phyloP scores from a whole-genome alignment of 495 filamentous ascomycete species.

The Usnea hakonensis region DNA sequence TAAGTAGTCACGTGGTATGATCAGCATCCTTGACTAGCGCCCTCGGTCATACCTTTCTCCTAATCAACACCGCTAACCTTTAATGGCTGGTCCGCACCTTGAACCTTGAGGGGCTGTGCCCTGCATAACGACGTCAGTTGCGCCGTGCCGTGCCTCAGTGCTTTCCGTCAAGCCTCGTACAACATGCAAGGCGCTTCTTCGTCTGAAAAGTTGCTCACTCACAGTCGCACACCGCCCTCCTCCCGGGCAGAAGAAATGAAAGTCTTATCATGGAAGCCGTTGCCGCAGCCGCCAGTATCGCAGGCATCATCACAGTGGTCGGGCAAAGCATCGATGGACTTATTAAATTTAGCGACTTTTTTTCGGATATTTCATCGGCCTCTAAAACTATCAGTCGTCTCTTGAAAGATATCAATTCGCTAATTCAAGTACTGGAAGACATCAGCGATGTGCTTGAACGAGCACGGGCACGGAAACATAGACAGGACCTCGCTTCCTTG shows the following conservation, averaged over 20 bases:
- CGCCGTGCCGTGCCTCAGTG: background rate
- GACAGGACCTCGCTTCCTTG: constrained; percentile 8
- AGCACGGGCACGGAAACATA: background rate
- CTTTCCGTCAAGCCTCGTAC: background rate
- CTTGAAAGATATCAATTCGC: background rate
- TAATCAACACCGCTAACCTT: background rate
- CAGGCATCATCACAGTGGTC: constrained; percentile 17
- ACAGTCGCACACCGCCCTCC: background rate
- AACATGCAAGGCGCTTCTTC: background rate
- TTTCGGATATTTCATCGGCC: constrained; percentile 8
- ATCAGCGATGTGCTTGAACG: background rate
- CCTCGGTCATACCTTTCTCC: background rate
- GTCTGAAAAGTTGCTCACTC: background rate
- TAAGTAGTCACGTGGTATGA: no score
- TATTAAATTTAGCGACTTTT: constrained; percentile 12
- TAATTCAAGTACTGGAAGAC: background rate
- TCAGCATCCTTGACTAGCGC: no score
- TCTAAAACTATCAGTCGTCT: constrained; percentile 11
- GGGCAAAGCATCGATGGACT: constrained; percentile 16
- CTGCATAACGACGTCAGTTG: background rate
- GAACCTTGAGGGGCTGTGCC: background rate
- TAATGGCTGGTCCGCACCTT: background rate
- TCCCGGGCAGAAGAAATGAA: background rate
- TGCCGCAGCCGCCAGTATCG: constrained; percentile 16
- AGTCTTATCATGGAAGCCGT: constrained; percentile 10